Evolutionary conservation across 805 yeast genomes (phyloP), one percentile per base, ranked within the genome.

Genomic region (Monosporozyma servazzii): DNA sequence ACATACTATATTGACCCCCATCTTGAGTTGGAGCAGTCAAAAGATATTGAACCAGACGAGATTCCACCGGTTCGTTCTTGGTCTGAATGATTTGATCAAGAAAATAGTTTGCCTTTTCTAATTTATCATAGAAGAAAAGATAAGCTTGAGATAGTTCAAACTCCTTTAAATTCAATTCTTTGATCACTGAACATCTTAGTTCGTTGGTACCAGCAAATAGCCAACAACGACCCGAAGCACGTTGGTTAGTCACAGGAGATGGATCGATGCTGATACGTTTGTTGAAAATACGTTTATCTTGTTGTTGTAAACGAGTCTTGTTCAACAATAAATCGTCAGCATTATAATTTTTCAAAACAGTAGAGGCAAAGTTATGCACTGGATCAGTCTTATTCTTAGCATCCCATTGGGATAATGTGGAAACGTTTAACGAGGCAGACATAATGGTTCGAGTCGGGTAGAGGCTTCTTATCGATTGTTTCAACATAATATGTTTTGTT

Each of bases 1-100:
- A 79, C 93, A 88, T 84, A 56, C 85, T 82, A 75, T 85, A 87
- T 68, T 88, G 96, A 49, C 96, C 96, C 58, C 96, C 96, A 63
- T 88, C 96, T 53, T 76, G 66, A 45, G 82, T 80, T 23, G 96
- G 95, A 50, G 79, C 82, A 4, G 71, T 58, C 50, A 87, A 71
- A 46, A 88, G 68, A 57, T 76, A 78, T 67, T 82, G 86, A 48
- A 88, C 79, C 51, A 86, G 69, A 56, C 95, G 76, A 1, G 89
- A 81, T 55, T 81, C 89, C 49, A 83, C 76, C 44, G 75, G 81
- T 64, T 82, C 82, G 37, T 78, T 73, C 33, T 78, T 75, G 25
- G 95, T 84, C 58, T 84, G 85, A 53, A 83, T 71, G 51, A 86
- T 77, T 65, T 86, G 88, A 55, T 88, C 89, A 57, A 88, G 70